phyloP scores from a whole-genome alignment of 1,139 yeast species.

The Sugiyamaella pinicola region DNA sequence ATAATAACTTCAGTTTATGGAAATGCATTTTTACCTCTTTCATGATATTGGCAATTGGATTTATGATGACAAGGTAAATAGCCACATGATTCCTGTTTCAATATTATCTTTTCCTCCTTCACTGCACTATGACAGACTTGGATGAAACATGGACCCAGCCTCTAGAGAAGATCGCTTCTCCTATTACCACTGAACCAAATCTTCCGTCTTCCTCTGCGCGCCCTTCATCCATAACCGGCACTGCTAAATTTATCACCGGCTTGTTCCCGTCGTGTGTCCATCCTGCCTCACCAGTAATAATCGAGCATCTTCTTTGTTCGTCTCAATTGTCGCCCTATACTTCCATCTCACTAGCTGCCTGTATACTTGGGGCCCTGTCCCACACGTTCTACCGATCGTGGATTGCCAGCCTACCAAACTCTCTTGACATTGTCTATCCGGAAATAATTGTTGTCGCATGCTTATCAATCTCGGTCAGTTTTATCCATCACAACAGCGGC shows the following conservation, averaged over 20 bases:
- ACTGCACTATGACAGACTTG: too few species aligned
- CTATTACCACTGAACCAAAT: too few species aligned
- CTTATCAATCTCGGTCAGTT: slow-evolving; percentile 25
- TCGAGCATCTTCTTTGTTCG: slow-evolving; percentile 22
- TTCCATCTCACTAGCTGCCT: slow-evolving; percentile 24
- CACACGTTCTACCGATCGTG: slow-evolving; percentile 26
- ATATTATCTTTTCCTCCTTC: too few species aligned
- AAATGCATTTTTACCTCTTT: too few species aligned
- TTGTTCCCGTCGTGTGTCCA: slow-evolving; percentile 26
- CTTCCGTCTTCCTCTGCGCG: not conserved
- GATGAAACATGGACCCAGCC: too few species aligned
- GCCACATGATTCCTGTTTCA: too few species aligned
- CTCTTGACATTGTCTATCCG: slow-evolving; percentile 24
- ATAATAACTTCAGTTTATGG: too few species aligned
- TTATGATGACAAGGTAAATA: too few species aligned
- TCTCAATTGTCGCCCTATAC: slow-evolving; percentile 19
- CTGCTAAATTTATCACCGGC: slow-evolving; percentile 22
- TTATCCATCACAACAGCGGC: slow-evolving; percentile 1
- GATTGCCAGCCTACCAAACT: slow-evolving; percentile 24
- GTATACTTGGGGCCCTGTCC: slow-evolving; percentile 27
- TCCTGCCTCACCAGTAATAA: slow-evolving; percentile 22
- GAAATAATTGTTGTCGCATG: slow-evolving; percentile 26
- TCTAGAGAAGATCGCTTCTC: too few species aligned
- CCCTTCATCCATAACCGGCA: slow-evolving; percentile 1
- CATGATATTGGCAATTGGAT: too few species aligned